These are phyloP conservation scores for Trichothecium roseum DNA, from an alignment of 2,329 filamentous ascomycete genomes.

Conservation along the genomic window DNA sequence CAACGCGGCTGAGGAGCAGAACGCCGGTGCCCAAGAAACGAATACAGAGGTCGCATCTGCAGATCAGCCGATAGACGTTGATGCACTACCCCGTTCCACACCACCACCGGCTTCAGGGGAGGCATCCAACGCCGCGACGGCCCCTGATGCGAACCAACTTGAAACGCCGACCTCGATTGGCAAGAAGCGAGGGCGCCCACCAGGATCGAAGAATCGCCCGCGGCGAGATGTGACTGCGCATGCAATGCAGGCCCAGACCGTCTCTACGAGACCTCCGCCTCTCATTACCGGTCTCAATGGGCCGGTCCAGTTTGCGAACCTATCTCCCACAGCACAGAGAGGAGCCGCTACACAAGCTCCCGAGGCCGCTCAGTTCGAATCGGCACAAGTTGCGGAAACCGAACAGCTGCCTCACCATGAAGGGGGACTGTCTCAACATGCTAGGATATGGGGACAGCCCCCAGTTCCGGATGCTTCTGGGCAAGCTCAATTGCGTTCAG, in stretches of 20 bases:
- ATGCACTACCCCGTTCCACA: not conserved
- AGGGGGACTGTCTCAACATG: conserved; percentile 3
- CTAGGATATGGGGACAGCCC: conserved; percentile 3
- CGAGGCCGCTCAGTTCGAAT: too few relatives aligned
- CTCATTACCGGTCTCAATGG: too few relatives aligned
- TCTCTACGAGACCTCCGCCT: too few relatives aligned
- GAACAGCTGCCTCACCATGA: not conserved
- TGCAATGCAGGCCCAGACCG: too few relatives aligned
- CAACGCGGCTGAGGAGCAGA: too few relatives aligned
- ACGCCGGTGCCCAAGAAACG: too few relatives aligned
- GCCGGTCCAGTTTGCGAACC: too few relatives aligned
- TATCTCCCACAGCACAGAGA: not conserved
- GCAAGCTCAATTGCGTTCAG: too few relatives aligned
- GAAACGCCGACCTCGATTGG: too few relatives aligned
- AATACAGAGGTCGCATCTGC: not conserved
- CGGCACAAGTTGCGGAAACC: not conserved
- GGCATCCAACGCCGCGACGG: not conserved
- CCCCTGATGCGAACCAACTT: not conserved
- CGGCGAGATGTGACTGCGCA: too few relatives aligned
- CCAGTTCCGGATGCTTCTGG: not conserved
- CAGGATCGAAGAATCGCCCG: too few relatives aligned
- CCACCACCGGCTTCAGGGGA: not conserved
- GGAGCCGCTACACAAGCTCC: not conserved
- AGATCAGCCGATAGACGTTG: not conserved
- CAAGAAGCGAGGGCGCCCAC: too few relatives aligned